Evolutionary conservation across 345 rosid species (phyloP).

Genomic region (Hypericum perforatum): DNA sequence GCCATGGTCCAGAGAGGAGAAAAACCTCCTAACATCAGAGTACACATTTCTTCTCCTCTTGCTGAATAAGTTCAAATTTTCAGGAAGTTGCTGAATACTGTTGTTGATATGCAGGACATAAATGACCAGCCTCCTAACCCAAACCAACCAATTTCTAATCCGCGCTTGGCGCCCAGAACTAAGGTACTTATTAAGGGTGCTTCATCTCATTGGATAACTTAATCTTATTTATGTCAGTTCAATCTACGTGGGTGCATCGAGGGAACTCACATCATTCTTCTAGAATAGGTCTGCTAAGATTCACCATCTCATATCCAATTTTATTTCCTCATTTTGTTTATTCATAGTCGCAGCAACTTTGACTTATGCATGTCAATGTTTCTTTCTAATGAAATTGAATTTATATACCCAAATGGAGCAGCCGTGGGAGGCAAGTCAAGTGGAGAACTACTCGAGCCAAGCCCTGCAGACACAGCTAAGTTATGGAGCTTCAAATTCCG

Average conservation of each 20-base stretch:
- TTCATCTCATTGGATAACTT: too few species aligned
- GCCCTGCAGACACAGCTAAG: constrained; percentile 24
- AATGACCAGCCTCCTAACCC: constrained; percentile 89
- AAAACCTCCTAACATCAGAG: constrained; percentile 86
- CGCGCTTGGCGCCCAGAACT: constrained; percentile 61
- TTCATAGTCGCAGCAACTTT: too few species aligned
- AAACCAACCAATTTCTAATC: constrained; percentile 58
- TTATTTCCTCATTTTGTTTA: too few species aligned
- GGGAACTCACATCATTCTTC: too few species aligned
- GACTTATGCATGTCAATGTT: too few species aligned
- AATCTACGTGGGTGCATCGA: too few species aligned
- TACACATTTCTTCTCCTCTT: constrained; percentile 14
- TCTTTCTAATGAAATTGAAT: too few species aligned
- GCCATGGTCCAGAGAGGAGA: constrained; percentile 93
- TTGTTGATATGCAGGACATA: constrained; percentile 49
- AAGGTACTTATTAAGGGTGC: constrained; percentile 40
- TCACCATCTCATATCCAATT: too few species aligned
- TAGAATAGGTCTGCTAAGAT: too few species aligned
- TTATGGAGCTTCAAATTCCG: constrained; percentile 30
- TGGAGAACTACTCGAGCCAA: constrained; percentile 35
- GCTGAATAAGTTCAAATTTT: constrained; percentile 13
- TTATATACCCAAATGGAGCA: constrained; percentile 13
- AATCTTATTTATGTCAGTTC: too few species aligned
- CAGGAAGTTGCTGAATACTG: constrained; percentile 15
- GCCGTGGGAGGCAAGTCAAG: constrained; percentile 74